Conservation (phyloP, 495 filamentous ascomycete genomes). For the Lentithecium fluviatile region DNA sequence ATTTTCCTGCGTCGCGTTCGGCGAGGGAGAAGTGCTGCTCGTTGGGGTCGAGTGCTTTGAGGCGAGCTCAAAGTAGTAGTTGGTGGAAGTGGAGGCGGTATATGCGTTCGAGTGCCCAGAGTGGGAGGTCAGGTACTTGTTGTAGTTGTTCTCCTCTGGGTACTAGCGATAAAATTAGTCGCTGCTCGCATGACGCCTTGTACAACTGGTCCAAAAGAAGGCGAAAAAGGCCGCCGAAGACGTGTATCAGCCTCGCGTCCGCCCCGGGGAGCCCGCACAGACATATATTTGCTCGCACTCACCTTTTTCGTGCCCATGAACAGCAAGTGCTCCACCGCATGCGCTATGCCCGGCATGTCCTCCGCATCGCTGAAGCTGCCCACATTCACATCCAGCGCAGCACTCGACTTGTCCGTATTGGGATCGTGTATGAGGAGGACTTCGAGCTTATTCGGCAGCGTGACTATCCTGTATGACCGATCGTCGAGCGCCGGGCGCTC, state of each 20-base stretch:
- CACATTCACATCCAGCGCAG: slow-evolving; percentile 91
- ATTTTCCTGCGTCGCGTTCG: slow-evolving; percentile 31
- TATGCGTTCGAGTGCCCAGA: slow-evolving; percentile 94
- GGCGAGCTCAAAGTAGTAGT: slow-evolving; percentile 96
- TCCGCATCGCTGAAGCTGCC: slow-evolving; percentile 90
- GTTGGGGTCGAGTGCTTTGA: slow-evolving; percentile 51
- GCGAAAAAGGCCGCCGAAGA: not conserved
- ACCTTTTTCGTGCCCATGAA: slow-evolving; percentile 99
- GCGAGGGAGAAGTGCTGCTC: slow-evolving; percentile 26
- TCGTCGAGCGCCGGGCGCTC: slow-evolving; percentile 89
- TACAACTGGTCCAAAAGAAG: not conserved
- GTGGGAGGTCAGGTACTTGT: slow-evolving; percentile 82
- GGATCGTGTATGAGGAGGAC: slow-evolving; percentile 91
- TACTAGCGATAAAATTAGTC: slow-evolving; percentile 51
- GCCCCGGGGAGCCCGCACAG: not conserved
- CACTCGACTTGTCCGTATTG: slow-evolving; percentile 94
- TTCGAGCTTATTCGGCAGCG: slow-evolving; percentile 85
- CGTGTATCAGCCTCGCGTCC: not conserved
- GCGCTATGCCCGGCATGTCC: slow-evolving; percentile 90
- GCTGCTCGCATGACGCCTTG: not conserved
- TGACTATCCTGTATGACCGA: slow-evolving; percentile 82
- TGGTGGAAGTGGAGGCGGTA: slow-evolving; percentile 89
- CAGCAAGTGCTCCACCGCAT: slow-evolving; percentile 87
- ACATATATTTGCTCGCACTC: slow-evolving; percentile 23
- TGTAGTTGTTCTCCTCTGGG: slow-evolving; percentile 94